Percentiles rank a stretch among this genome's conserved stretches.
These are phyloP conservation scores for Chlorella sp. DNA, from an alignment of 139 green algal species.

Conservation along the genomic window DNA sequence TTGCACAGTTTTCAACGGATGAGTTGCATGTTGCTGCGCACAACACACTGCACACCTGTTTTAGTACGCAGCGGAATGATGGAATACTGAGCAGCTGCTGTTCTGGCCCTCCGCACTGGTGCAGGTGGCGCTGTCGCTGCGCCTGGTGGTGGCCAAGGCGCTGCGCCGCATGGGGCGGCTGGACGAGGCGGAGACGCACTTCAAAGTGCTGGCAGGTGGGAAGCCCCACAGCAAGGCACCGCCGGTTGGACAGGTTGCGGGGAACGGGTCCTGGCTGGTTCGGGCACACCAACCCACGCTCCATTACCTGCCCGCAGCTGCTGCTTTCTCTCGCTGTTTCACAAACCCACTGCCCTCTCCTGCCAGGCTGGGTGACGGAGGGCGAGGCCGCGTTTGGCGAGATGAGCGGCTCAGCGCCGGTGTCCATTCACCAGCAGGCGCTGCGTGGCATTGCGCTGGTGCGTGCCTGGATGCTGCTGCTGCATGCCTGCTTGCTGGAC, in stretches of 20 bases:
- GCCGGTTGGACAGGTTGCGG: too few species aligned
- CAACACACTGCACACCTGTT: too few species aligned
- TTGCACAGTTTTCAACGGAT: too few species aligned
- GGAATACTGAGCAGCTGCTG: too few species aligned
- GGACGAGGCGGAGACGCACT: slow-evolving; percentile 65
- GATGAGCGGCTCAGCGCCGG: slow-evolving; percentile 69
- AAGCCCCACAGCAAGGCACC: too few species aligned
- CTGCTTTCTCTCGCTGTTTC: neutral
- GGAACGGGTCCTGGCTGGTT: too few species aligned
- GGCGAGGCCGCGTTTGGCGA: slow-evolving; percentile 74
- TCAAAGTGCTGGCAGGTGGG: slow-evolving; percentile 52
- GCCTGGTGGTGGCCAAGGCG: slow-evolving; percentile 56
- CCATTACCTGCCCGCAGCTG: too few species aligned
- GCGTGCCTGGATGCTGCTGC: slow-evolving; percentile 41
- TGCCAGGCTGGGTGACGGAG: slow-evolving; percentile 72
- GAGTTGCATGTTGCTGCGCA: too few species aligned
- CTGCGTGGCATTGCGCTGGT: slow-evolving; percentile 66
- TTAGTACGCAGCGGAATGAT: too few species aligned
- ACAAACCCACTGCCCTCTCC: too few species aligned
- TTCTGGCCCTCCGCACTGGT: neutral
- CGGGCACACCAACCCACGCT: too few species aligned
- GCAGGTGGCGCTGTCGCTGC: slow-evolving; percentile 53
- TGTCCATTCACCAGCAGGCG: slow-evolving; percentile 79
- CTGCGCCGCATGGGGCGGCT: slow-evolving; percentile 59
- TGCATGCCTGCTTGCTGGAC: too few species aligned